These are phyloP conservation scores for Tulasnella sp. DNA, from an alignment of 768 basidiomycete genomes.

Conservation along the genomic window DNA sequence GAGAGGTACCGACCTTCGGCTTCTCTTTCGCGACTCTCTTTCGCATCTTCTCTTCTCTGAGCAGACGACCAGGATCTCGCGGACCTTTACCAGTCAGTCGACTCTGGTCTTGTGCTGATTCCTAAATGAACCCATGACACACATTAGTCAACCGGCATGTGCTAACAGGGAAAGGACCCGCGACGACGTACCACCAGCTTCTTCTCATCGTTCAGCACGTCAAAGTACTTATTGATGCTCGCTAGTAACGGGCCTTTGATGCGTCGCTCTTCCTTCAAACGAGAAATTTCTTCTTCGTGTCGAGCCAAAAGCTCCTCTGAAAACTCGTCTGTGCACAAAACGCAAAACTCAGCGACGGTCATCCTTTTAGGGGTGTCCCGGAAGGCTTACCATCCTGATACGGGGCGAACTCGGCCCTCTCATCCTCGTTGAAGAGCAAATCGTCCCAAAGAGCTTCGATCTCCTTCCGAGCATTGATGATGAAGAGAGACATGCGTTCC, in stretches of 20 bases:
- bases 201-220: slow-evolving; percentile 82
- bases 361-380: too few species aligned
- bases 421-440: slow-evolving; percentile 76
- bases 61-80: slow-evolving; percentile 73
- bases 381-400: slow-evolving; percentile 69
- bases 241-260: slow-evolving; percentile 68
- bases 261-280: slow-evolving; percentile 74
- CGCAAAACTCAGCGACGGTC: background rate
- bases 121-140: too few species aligned
- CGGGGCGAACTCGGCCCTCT: slow-evolving; percentile 69
- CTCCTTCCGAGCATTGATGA: slow-evolving; percentile 71
- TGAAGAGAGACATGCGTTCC: slow-evolving; percentile 78
- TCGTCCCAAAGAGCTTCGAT: slow-evolving; percentile 78
- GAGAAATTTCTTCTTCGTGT: slow-evolving; percentile 77
- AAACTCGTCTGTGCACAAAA: slow-evolving; percentile 55
- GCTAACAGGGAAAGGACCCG: too few species aligned
- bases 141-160: too few species aligned
- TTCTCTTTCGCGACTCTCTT: slow-evolving; percentile 90
- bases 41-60: slow-evolving; percentile 95
- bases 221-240: slow-evolving; percentile 78
- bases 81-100: slow-evolving; percentile 73
- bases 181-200: slow-evolving; percentile 53
- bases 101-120: slow-evolving; percentile 70
- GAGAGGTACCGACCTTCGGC: slow-evolving; percentile 57
- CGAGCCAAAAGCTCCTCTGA: slow-evolving; percentile 79